Percentiles rank a stretch among this genome's conserved stretches.
phyloP scores from a whole-genome alignment of 1,139 yeast species.

The Hansenula lynferdii region DNA sequence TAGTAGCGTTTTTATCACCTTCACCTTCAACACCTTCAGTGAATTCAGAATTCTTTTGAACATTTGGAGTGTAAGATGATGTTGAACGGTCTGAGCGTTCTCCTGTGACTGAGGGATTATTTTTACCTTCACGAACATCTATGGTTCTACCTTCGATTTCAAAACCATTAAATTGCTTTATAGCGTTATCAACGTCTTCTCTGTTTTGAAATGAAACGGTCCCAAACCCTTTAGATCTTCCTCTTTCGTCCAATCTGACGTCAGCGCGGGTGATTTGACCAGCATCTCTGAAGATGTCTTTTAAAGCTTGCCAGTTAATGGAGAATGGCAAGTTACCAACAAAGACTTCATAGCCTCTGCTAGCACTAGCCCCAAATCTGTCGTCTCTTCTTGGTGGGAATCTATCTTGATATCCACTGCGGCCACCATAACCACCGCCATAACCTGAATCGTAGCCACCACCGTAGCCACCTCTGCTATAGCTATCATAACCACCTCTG shows the following conservation, averaged over 20 bases:
- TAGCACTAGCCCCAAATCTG: slow-evolving; percentile 16
- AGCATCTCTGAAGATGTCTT: slow-evolving; percentile 74
- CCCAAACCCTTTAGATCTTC: slow-evolving; percentile 85
- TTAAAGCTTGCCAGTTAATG: slow-evolving; percentile 77
- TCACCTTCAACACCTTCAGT: slow-evolving; percentile 58
- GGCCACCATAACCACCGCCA: slow-evolving; percentile 14
- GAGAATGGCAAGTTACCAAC: slow-evolving; percentile 82
- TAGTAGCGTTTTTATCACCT: slow-evolving; percentile 61
- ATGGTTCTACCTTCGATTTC: slow-evolving; percentile 65
- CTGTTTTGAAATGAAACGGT: slow-evolving; percentile 58
- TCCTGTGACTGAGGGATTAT: slow-evolving; percentile 10
- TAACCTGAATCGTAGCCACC: slow-evolving; percentile 13
- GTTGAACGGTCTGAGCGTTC: not conserved
- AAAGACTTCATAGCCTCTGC: slow-evolving; percentile 58
- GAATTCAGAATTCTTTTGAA: slow-evolving; percentile 40
- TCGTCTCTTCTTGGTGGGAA: slow-evolving; percentile 13
- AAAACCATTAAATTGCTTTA: slow-evolving; percentile 59
- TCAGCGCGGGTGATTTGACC: slow-evolving; percentile 83
- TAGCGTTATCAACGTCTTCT: slow-evolving; percentile 60
- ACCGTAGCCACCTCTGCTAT: slow-evolving; percentile 16
- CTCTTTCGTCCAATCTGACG: slow-evolving; percentile 60
- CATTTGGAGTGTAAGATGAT: not conserved
- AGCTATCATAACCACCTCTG: slow-evolving; percentile 14
- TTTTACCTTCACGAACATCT: slow-evolving; percentile 66
- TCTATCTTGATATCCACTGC: slow-evolving; percentile 7